phyloP scores from a whole-genome alignment of 2,329 filamentous ascomycete species.

The Colletotrichum sp. region DNA sequence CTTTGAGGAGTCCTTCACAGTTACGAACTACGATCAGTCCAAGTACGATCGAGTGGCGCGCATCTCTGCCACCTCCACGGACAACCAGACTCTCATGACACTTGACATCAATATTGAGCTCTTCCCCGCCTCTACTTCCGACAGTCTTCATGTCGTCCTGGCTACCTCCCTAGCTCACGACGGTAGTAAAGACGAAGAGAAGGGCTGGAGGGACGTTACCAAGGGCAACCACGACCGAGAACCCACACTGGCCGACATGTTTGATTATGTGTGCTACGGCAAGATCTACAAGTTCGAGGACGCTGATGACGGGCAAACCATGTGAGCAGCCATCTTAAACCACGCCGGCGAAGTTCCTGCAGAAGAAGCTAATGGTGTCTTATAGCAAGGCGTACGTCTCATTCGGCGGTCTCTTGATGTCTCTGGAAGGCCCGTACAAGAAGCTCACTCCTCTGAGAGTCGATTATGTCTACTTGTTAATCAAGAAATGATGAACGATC shows the following conservation, averaged over 20 bases:
- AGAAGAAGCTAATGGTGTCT: neutral
- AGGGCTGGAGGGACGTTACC: slow-evolving; percentile 80
- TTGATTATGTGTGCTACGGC: slow-evolving; percentile 86
- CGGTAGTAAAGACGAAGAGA: slow-evolving; percentile 77
- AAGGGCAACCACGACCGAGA: slow-evolving; percentile 54
- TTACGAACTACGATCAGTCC: slow-evolving; percentile 78
- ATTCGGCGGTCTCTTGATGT: slow-evolving; percentile 90
- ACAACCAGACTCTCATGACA: slow-evolving; percentile 76
- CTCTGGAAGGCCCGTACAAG: slow-evolving; percentile 92
- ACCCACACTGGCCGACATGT: slow-evolving; percentile 75
- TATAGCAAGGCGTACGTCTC: slow-evolving; percentile 89
- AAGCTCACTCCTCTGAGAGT: slow-evolving; percentile 91
- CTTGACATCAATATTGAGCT: slow-evolving; percentile 96
- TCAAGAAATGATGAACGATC: slow-evolving; percentile 75
- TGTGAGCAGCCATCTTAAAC: slow-evolving; percentile 63
- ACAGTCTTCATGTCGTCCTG: slow-evolving; percentile 80
- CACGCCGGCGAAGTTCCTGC: neutral
- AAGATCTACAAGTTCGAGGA: slow-evolving; percentile 92
- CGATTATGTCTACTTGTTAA: slow-evolving; percentile 89
- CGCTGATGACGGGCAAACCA: slow-evolving; percentile 76
- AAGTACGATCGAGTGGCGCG: slow-evolving; percentile 97
- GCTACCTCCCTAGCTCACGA: slow-evolving; percentile 88
- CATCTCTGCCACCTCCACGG: slow-evolving; percentile 76
- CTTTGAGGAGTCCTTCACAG: slow-evolving; percentile 89
- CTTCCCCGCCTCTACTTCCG: slow-evolving; percentile 77